These are phyloP conservation scores for Cucurbita moschata DNA, from an alignment of 306 rosid genomes.

Conservation along the genomic window DNA sequence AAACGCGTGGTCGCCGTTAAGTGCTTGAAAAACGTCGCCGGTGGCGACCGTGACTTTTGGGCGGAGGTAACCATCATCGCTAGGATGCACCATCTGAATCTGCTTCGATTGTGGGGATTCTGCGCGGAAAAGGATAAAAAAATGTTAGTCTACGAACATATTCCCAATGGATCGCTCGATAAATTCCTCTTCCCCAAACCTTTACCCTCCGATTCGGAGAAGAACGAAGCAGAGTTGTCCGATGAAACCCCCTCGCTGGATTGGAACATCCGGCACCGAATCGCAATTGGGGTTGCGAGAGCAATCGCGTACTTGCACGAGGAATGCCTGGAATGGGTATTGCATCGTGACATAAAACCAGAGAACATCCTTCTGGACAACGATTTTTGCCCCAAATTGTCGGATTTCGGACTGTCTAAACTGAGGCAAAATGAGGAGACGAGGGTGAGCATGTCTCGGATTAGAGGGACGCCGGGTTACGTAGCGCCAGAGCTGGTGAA, in stretches of 20 bases:
- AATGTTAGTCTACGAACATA: constrained; percentile 61
- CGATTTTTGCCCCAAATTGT: constrained; percentile 81
- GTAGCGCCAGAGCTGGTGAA: constrained; percentile 91
- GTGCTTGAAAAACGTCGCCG: constrained; percentile 54
- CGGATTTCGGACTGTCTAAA: constrained; percentile 80
- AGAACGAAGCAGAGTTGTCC: neutral
- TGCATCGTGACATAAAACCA: constrained; percentile 82
- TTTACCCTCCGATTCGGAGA: neutral
- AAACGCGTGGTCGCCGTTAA: constrained; percentile 79
- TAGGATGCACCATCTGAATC: constrained; percentile 87
- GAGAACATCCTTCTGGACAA: constrained; percentile 70
- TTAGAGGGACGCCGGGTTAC: constrained; percentile 82
- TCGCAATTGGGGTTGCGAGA: constrained; percentile 69
- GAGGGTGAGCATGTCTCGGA: constrained; percentile 59
- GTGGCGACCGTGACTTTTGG: constrained; percentile 83
- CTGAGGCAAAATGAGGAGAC: constrained; percentile 64
- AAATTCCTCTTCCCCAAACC: constrained; percentile 30
- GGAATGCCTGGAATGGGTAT: constrained; percentile 89
- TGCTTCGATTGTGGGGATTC: constrained; percentile 85
- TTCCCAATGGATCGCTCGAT: constrained; percentile 69
- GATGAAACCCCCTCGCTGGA: constrained; percentile 29
- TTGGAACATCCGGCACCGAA: constrained; percentile 67
- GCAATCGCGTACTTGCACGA: constrained; percentile 82
- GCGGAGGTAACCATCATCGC: constrained; percentile 82
- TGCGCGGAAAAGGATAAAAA: constrained; percentile 84